Evolutionary conservation across 2,329 filamentous ascomycete species (phyloP).

Genomic region (Cercospora sesami): DNA sequence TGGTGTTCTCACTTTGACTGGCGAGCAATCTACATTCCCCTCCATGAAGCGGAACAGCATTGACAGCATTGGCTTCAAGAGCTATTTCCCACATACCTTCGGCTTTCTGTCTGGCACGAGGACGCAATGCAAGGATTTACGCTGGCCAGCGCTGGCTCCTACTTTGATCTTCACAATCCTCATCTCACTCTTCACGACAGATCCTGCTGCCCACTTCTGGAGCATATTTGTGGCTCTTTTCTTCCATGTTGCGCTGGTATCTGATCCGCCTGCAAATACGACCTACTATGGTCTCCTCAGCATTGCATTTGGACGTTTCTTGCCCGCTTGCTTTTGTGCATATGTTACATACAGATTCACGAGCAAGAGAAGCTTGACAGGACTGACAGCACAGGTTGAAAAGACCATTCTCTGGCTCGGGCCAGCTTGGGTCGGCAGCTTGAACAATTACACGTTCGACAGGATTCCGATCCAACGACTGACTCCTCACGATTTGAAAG

Average conservation of each 20-base stretch:
- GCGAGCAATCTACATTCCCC: slow-evolving; percentile 64
- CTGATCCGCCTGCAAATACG: slow-evolving; percentile 73
- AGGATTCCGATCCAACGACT: slow-evolving; percentile 90
- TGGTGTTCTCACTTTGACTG: slow-evolving; percentile 74
- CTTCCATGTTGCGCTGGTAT: slow-evolving; percentile 85
- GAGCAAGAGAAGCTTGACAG: slow-evolving; percentile 67
- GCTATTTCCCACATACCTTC: slow-evolving; percentile 86
- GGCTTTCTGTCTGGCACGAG: slow-evolving; percentile 66
- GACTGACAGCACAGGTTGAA: slow-evolving; percentile 79
- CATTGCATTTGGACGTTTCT: slow-evolving; percentile 73
- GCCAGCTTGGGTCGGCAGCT: slow-evolving; percentile 81
- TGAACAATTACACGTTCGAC: slow-evolving; percentile 94
- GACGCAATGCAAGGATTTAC: slow-evolving; percentile 71
- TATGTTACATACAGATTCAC: slow-evolving; percentile 88
- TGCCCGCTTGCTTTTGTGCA: slow-evolving; percentile 83
- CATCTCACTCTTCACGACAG: slow-evolving; percentile 78
- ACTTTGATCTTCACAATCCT: slow-evolving; percentile 76
- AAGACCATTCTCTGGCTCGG: slow-evolving; percentile 90
- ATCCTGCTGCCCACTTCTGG: slow-evolving; percentile 80
- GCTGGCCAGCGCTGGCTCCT: slow-evolving; percentile 81
- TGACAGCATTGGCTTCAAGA: slow-evolving; percentile 73
- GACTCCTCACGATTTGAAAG: slow-evolving; percentile 82
- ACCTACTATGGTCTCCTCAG: slow-evolving; percentile 71
- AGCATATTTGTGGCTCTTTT: slow-evolving; percentile 79
- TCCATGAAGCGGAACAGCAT: slow-evolving; percentile 72